Evolutionary conservation across 176 grass and related monocot species (phyloP), one percentile per base, ranked within the genome.

Genomic region (Oryza rufipogon): DNA sequence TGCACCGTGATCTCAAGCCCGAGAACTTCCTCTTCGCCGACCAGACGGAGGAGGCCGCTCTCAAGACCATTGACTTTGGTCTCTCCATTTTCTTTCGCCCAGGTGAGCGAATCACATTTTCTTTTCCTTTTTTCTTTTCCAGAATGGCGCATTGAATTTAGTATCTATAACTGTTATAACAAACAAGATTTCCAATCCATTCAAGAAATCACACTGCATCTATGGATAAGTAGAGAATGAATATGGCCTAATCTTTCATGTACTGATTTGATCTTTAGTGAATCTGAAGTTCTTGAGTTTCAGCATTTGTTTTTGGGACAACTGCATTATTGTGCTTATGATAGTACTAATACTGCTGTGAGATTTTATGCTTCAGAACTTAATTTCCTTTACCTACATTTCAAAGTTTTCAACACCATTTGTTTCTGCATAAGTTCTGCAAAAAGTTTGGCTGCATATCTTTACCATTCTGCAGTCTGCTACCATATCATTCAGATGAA

Each of bases 21-120:
- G 92, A 94, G 81, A 94, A 94, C 38, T 94, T 94, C 87, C 69
- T 94, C 49, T 94, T 94, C 72, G 87, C 76, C 25, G 83, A 94
- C 67, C 81, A 85, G 78, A 74, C 74, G 15, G 92, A 94, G 84
- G 87, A 91, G 70, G 87, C 89, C 8, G 84, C 87, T 0, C 89
- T 94, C 71, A 94, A 94, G 89, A 85, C 92, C 3, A 94, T 94
- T 74, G 92, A 94, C 88, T 94, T 94, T 66, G 92, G 92, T 25
- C 92, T 94, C 77, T 94, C 92, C 70, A 77, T 90, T 28, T 90
- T 90, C 79, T 90, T 90, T 16, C 25, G 80, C 11, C 88, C 88
- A 9, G 88, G 88, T 93, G 82, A 84, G 67, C 7, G 17, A 22
- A n/a, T 0, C 58, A 11, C 49, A 56, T 56, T 20, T 23, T 63